phyloP scores from a whole-genome alignment of 768 basidiomycete species.

The Lyophyllum atratum region DNA sequence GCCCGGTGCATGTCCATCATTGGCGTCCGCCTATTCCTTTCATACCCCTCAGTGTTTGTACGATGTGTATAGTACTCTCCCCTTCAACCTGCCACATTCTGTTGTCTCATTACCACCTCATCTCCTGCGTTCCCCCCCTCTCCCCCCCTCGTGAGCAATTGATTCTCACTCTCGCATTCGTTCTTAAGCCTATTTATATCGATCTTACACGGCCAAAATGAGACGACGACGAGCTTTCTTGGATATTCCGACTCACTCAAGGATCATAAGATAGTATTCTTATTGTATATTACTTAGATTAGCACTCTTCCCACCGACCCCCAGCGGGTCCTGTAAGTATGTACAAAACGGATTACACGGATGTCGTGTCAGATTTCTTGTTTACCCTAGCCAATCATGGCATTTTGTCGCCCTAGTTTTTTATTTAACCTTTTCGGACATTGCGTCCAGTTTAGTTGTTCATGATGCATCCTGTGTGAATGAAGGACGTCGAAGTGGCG shows the following conservation, averaged over 20 bases:
- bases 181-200: constrained; percentile 10
- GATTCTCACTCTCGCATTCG: constrained; percentile 12
- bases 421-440: constrained; percentile 3
- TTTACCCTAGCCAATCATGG: constrained; percentile 1
- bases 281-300: constrained; percentile 22
- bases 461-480: neutral
- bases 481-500: neutral
- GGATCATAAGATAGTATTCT: constrained; percentile 20
- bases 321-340: constrained; percentile 12
- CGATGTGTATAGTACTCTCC: neutral
- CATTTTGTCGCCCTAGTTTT: constrained; percentile 1
- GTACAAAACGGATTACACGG: constrained; percentile 15
- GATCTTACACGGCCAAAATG: constrained; percentile 6
- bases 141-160: constrained; percentile 7
- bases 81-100: neutral
- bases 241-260: constrained; percentile 12
- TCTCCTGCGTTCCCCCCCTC: constrained; percentile 4
- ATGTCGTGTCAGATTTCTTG: constrained; percentile 4
- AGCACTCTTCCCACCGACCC: neutral
- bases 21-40: neutral
- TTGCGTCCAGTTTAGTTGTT: constrained; percentile 4
- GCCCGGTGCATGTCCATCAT: neutral
- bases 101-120: neutral
- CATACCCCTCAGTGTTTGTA: constrained; percentile 8
- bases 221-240: constrained; percentile 10